Evolutionary conservation across 257 asterid genomes (phyloP), one percentile per base, ranked within the genome.

Genomic region (Salvia rosmarinus): DNA sequence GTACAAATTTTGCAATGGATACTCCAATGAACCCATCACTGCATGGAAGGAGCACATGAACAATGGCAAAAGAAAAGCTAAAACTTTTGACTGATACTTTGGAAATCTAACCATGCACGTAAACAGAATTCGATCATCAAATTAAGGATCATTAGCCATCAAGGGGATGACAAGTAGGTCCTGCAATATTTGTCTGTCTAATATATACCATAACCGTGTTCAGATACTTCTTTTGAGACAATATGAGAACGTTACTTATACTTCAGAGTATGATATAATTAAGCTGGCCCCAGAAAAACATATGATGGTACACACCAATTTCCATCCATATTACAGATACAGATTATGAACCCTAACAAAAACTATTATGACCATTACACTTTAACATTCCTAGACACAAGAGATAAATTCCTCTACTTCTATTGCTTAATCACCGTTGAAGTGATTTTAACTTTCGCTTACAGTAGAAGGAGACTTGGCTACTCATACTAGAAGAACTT

Each of bases 11-110:
- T 35, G 43, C 82, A 95, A 72, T 10, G 99, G 97, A 73, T 91
- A 96, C 83, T 83, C 94, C 60, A 57, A 74, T 6, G 98, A 95
- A 66, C 99, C 99, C 78, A 95, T 80, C 72, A 91, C 99, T 95
- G 94, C 87, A 85, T 58, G 39, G 78, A 70, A 76, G 59, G 64
- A 37, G 71, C 14, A 77, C 68, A 71, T 58, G 50, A 56, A 72
- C 12, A 13, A 34, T n/a, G 40, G 61, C 25, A 58, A 59, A 16
- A 58, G 50, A 43, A 46, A 71, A 60, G 42, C 50, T 28, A 14
- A 28, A 23, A 6, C 11, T 58, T 63, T 34, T 35, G 23, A 34
- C 63, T 35, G 50, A 67, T 46, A 23, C 46, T 67, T 20, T 4
- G 44, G 58, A 57, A 34, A 39, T 32, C 39, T 20, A 71, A 35